These are phyloP conservation scores for Paxillus involutus DNA, from an alignment of 768 basidiomycete species.

Conservation along the genomic window DNA sequence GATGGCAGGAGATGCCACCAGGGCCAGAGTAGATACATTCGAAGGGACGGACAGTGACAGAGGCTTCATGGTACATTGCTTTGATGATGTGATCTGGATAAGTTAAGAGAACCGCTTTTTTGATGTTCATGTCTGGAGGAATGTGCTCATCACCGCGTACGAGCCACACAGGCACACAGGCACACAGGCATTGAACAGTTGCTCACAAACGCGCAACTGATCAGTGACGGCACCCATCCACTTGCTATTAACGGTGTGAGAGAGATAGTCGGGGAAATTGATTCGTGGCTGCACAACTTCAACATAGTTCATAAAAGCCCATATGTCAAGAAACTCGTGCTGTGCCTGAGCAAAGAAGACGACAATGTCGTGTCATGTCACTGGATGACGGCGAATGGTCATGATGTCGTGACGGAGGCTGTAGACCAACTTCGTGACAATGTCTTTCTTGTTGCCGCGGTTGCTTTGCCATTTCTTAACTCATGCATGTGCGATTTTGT, in stretches of 20 bases:
- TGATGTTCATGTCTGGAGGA: background rate
- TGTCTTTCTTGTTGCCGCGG: background rate
- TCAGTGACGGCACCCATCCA: constrained; percentile 3
- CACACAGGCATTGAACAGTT: too few species aligned
- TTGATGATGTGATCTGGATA: background rate
- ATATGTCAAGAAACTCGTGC: background rate
- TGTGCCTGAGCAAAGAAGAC: background rate
- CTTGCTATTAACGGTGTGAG: background rate
- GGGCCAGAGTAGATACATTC: background rate
- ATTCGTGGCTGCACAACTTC: background rate
- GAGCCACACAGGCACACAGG: too few species aligned
- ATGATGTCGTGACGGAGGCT: background rate
- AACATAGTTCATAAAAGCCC: background rate
- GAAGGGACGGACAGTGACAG: background rate
- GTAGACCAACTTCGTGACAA: background rate
- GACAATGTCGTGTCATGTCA: background rate
- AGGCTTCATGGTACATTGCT: background rate
- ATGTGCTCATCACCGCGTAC: background rate
- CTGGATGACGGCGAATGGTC: constrained; percentile 1
- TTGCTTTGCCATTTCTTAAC: background rate
- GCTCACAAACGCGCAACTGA: too few species aligned
- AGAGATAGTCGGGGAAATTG: background rate
- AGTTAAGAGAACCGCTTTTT: background rate
- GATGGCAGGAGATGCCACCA: background rate
- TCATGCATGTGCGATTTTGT: background rate